phyloP scores from a whole-genome alignment of 345 rosid genomes.

The Populus deltoides region DNA sequence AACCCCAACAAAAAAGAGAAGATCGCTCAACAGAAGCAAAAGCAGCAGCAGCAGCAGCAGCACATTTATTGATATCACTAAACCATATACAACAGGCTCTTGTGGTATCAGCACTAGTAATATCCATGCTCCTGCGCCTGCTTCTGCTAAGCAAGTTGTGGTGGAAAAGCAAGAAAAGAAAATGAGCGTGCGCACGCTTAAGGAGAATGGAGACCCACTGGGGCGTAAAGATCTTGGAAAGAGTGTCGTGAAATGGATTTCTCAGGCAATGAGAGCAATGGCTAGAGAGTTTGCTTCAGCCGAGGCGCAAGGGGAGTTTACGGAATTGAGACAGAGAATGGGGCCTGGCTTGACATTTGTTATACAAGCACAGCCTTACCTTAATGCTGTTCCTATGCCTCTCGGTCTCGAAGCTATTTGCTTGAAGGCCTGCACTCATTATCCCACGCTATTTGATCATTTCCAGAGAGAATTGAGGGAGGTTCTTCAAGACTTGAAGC shows the following conservation, averaged over 20 bases:
- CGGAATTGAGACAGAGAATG: conserved; percentile 62
- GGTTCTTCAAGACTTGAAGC: conserved; percentile 65
- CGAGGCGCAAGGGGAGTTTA: conserved; percentile 76
- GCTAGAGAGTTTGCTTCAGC: conserved; percentile 70
- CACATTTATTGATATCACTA: neutral
- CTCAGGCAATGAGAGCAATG: conserved; percentile 83
- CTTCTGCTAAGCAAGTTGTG: conserved; percentile 6
- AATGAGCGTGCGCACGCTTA: conserved; percentile 31
- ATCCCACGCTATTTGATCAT: conserved; percentile 85
- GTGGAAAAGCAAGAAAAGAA: conserved; percentile 21
- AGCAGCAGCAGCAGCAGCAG: conserved; percentile 24
- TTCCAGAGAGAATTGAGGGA: conserved; percentile 89
- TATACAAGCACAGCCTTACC: conserved; percentile 81
- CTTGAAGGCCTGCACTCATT: conserved; percentile 83
- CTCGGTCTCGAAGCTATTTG: conserved; percentile 72
- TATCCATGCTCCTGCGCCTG: too few species aligned
- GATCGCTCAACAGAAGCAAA: conserved; percentile 32
- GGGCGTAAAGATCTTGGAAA: conserved; percentile 78
- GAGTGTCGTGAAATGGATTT: conserved; percentile 72
- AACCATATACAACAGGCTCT: neutral
- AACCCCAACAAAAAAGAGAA: conserved; percentile 35
- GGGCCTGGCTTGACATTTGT: conserved; percentile 92
- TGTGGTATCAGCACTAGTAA: neutral
- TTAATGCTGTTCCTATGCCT: conserved; percentile 84
- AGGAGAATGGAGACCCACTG: conserved; percentile 82